Evolutionary conservation across 2,329 filamentous ascomycete species (phyloP), one percentile per base, ranked within the genome.

Genomic region (Emmonsiellopsis sp.): DNA sequence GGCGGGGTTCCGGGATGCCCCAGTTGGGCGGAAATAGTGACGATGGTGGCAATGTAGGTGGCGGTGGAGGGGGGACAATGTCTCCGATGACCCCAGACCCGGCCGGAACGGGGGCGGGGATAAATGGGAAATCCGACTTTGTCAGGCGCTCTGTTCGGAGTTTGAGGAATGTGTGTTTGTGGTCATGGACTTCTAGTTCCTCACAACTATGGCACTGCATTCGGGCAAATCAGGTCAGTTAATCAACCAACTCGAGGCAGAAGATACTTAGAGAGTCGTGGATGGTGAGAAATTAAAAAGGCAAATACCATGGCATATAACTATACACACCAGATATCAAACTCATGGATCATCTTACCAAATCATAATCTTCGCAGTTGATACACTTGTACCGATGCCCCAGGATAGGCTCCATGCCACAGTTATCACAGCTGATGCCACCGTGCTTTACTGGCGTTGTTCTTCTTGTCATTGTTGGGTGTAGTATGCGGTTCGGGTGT

Each of bases 331-430:
- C 20, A 26, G 20, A 26, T 26, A 26, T 26, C 20, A 26, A 26
- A 26, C 20, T 26, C 20, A 26, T 26, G 20, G 20, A 26, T 48
- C 46, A 8, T 40, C 48, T 51, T 51, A 54, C 53, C 16, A 54
- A 48, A 38, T 54, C 53, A 34, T 45, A 54, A 26, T 54, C 53
- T 15, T 11, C 11, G 10, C 53, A 54, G 35, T 54, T 54, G 43
- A 54, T 54, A 40, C 53, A 54, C 38, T 46, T 54, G 15, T 52
- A 54, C 20, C 53, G 38, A 31, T 44, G 47, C 7, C 53, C 53
- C 1, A 42, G 16, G 30, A 54, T 54, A 26, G 53, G 53, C 0
- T 16, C 34, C 41, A 43, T 34, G 13, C 35, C 40, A 20, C 53
- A 54, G 20, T 54, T 54, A 15, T 54, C 53, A 26, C 53, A 54